phyloP scores from a whole-genome alignment of 2,329 filamentous ascomycete genomes.

The Cladosporium oxysporum region DNA sequence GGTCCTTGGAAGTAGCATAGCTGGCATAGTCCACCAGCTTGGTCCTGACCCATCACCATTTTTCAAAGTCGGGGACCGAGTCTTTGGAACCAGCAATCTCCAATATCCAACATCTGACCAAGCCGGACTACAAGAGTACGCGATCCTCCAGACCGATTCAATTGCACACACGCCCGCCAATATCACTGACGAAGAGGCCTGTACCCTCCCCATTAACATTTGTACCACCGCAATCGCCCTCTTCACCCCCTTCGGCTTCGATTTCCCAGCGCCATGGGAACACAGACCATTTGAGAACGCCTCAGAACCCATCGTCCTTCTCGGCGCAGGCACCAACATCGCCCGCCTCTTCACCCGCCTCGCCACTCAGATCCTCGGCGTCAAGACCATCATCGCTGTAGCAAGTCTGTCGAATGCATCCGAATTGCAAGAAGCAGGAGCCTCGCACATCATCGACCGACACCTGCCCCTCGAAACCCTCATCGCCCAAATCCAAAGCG shows the following conservation, averaged over 20 bases:
- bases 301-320: not conserved
- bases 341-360: slow-evolving; percentile 14
- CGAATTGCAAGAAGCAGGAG: not conserved
- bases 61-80: slow-evolving; percentile 14
- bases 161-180: not conserved
- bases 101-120: slow-evolving; percentile 6
- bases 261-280: slow-evolving; percentile 3
- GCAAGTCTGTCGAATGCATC: not conserved
- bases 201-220: not conserved
- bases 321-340: slow-evolving; percentile 17
- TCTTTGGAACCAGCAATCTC: slow-evolving; percentile 16
- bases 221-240: not conserved
- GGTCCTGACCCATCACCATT: not conserved
- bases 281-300: not conserved
- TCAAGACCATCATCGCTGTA: slow-evolving; percentile 2
- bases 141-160: not conserved
- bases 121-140: not conserved
- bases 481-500: not conserved
- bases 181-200: not conserved
- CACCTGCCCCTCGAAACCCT: not conserved
- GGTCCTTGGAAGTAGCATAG: slow-evolving; percentile 16
- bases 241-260: not conserved
- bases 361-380: slow-evolving; percentile 1
- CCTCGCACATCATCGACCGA: not conserved
- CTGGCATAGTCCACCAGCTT: slow-evolving; percentile 17